Conservation (phyloP, 2,329 filamentous ascomycete genomes). For the Coleophoma eucalyptorum region DNA sequence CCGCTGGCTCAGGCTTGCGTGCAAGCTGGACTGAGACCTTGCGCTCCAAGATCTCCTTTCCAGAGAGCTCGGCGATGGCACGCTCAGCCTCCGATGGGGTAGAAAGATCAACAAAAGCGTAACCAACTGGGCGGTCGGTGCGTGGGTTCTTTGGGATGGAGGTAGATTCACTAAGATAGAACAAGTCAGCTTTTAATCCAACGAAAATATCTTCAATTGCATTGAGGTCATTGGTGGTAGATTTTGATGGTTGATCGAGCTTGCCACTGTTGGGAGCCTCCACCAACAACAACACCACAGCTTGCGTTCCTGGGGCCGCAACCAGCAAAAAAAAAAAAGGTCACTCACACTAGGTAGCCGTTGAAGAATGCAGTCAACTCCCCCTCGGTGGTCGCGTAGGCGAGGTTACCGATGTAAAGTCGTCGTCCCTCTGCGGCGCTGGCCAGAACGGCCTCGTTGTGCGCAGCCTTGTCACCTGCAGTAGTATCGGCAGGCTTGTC, state of each 20-base stretch:
- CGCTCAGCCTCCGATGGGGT: conserved; percentile 92
- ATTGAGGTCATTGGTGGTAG: background rate
- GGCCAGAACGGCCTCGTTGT: conserved; percentile 89
- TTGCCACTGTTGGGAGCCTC: no score
- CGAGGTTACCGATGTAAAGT: conserved; percentile 99
- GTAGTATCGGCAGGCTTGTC: conserved; percentile 49
- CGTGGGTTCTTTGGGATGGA: conserved; percentile 99
- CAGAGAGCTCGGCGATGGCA: conserved; percentile 91
- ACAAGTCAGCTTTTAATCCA: conserved; percentile 27
- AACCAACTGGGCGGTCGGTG: conserved; percentile 96
- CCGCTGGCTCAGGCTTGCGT: conserved; percentile 88
- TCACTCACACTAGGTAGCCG: conserved; percentile 95
- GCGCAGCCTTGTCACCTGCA: conserved; percentile 57
- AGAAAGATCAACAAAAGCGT: conserved; percentile 97
- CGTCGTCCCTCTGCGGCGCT: conserved; percentile 98
- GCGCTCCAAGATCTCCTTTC: conserved; percentile 95
- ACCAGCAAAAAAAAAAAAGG: background rate
- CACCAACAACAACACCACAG: background rate
- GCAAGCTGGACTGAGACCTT: conserved; percentile 99
- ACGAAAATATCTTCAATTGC: background rate
- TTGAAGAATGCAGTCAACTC: conserved; percentile 99
- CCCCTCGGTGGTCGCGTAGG: conserved; percentile 99
- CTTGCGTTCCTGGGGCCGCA: background rate
- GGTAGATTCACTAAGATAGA: conserved; percentile 75
- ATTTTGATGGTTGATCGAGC: no score